Evolutionary conservation across 2,329 filamentous ascomycete species (phyloP), one percentile per base, ranked within the genome.

Genomic region (Periconia sp.): DNA sequence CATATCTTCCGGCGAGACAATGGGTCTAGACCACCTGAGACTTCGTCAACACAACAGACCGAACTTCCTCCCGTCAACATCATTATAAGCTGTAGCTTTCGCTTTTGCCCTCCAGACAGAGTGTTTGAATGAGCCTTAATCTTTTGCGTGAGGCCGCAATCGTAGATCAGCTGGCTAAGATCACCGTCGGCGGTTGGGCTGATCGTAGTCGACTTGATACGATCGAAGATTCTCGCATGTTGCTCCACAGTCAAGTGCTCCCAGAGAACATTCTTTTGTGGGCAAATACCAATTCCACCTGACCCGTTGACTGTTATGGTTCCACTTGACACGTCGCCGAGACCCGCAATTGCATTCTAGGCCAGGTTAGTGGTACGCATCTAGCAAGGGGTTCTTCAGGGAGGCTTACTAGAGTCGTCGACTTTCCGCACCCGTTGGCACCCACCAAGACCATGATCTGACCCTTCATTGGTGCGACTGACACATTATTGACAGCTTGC

Each of bases 261-360:
- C 90, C 91, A 95, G 4, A 95, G 77, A 1, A 95, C 90, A 57
- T 95, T 95, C 74, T 90, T 89, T 65, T 95, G 91, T 0, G 91
- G 91, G 43, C 89, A 91, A 28, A 94, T 84, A 9, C 90, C 90
- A 25, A 95, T 78, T 0, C 88, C 88, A 4, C 87, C 87, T 5
- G 82, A 83, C 0, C 84, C 84, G 50, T 90, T 84, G 25, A 95
- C 84, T 9, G 78, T 81, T 53, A 95, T 92, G 3, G 78, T 77
- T 2, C 90, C 91, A 40, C 80, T 81, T 0, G 87, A 89, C 10
- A 91, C 76, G 39, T 81, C 86, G 54, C 85, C 88, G 36, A 91
- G 79, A 4, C 91, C 91, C 10, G 89, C 88, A 51, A 95, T 90
- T 6, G 87, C 86, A 62, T 95, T 88, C 38, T 36, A 18, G 15